These are phyloP conservation scores for Metarhizium rileyi DNA, from an alignment of 2,329 filamentous ascomycete species.

Conservation along the genomic window DNA sequence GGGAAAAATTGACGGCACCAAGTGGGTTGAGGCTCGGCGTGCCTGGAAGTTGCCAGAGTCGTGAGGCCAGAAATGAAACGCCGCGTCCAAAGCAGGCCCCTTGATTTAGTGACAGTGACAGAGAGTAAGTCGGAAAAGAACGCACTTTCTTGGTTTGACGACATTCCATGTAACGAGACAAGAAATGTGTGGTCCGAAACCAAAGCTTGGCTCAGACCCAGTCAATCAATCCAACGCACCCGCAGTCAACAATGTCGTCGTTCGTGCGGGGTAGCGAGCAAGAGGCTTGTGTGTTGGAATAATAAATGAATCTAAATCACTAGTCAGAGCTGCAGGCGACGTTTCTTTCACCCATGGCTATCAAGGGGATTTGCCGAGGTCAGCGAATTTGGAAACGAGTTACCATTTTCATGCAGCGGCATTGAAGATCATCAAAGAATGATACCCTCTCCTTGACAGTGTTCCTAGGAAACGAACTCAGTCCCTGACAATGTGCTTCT, in stretches of 20 bases:
- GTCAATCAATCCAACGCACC: too few relatives aligned
- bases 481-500: too few relatives aligned
- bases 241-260: not conserved
- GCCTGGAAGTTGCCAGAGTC: not conserved
- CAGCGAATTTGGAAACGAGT: not conserved
- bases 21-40: not conserved
- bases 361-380: not conserved
- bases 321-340: not conserved
- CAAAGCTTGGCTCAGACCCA: too few relatives aligned
- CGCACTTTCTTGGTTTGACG: not conserved
- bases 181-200: not conserved
- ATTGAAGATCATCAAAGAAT: not conserved
- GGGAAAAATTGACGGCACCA: not conserved
- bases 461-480: not conserved
- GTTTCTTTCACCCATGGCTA: not conserved
- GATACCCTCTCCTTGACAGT: not conserved
- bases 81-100: not conserved
- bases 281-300: too few relatives aligned
- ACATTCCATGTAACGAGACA: not conserved
- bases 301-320: too few relatives aligned
- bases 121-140: too few relatives aligned
- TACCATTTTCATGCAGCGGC: not conserved
- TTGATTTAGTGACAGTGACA: not conserved
- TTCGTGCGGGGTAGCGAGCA: not conserved
- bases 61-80: not conserved